Conservation (phyloP, 148 eudicot genomes). For the Talinum fruticosum region DNA sequence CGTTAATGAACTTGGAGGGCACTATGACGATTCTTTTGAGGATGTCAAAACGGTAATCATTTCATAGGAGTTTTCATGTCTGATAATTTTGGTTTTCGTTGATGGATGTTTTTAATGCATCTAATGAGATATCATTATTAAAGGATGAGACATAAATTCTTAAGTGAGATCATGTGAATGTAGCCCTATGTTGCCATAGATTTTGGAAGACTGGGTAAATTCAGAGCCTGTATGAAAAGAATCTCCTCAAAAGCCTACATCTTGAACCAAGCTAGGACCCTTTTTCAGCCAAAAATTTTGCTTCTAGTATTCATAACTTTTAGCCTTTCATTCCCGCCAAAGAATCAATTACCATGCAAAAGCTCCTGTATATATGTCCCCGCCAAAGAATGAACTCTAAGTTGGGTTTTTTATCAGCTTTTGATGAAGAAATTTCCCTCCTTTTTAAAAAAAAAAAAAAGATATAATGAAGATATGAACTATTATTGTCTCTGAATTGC, state of each 20-base stretch:
- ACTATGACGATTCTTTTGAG: conserved; percentile 81
- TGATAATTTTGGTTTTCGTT: not conserved
- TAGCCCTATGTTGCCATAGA: not conserved
- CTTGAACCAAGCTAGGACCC: not conserved
- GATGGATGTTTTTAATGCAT: not conserved
- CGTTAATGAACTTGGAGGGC: conserved; percentile 68
- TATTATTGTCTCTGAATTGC: not conserved
- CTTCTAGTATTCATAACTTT: not conserved
- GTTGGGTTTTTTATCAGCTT: no score
- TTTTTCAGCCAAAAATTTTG: conserved; percentile 5
- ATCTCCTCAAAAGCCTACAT: not conserved
- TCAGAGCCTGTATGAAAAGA: not conserved
- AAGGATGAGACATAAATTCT: not conserved
- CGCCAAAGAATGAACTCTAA: no score
- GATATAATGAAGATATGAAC: not conserved
- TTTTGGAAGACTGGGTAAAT: conserved; percentile 3
- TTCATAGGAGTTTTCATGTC: not conserved
- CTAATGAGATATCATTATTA: not conserved
- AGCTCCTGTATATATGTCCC: not conserved
- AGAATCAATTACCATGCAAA: not conserved
- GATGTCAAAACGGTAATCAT: conserved; percentile 79
- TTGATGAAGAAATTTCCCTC: not conserved
- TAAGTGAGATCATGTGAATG: not conserved
- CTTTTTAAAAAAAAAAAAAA: no score
- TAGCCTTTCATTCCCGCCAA: not conserved